These are phyloP conservation scores for Elaeagnus macrophylla DNA, from an alignment of 306 rosid species.

Conservation along the genomic window DNA sequence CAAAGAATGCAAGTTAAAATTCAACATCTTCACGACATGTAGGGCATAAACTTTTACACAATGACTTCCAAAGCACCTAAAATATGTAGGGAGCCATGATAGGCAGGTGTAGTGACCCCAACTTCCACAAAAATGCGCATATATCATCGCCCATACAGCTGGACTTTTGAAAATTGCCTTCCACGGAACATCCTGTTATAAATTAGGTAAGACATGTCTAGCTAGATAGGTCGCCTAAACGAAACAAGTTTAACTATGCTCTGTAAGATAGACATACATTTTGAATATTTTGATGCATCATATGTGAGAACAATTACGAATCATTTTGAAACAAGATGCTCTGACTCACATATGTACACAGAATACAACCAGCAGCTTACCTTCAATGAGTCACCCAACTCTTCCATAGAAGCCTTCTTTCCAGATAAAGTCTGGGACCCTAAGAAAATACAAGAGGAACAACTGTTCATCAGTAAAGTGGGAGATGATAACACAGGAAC, in stretches of 20 bases:
- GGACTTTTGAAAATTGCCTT: conserved; percentile 63
- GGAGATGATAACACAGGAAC: background rate
- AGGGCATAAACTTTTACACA: background rate
- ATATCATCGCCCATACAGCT: conserved; percentile 98
- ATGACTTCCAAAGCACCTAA: conserved; percentile 42
- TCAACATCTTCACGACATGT: conserved; percentile 18
- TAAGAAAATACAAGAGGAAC: conserved; percentile 13
- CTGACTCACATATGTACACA: conserved; percentile 1
- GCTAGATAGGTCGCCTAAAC: background rate
- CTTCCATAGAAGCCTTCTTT: conserved; percentile 31
- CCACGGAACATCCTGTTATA: conserved; percentile 78
- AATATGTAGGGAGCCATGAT: conserved; percentile 94
- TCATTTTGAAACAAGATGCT: background rate
- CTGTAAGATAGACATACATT: background rate
- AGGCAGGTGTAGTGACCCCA: conserved; percentile 98
- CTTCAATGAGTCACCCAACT: conserved; percentile 51
- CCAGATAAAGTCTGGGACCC: conserved; percentile 24
- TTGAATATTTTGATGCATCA: background rate
- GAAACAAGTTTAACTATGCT: no score
- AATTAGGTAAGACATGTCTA: background rate
- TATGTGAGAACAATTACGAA: background rate
- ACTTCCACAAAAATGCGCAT: conserved; percentile 94
- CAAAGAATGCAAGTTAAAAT: conserved; percentile 27
- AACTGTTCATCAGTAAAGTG: background rate
- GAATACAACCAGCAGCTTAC: conserved; percentile 23